phyloP scores from a whole-genome alignment of 2,329 filamentous ascomycete species.

The Trichophyton simii region DNA sequence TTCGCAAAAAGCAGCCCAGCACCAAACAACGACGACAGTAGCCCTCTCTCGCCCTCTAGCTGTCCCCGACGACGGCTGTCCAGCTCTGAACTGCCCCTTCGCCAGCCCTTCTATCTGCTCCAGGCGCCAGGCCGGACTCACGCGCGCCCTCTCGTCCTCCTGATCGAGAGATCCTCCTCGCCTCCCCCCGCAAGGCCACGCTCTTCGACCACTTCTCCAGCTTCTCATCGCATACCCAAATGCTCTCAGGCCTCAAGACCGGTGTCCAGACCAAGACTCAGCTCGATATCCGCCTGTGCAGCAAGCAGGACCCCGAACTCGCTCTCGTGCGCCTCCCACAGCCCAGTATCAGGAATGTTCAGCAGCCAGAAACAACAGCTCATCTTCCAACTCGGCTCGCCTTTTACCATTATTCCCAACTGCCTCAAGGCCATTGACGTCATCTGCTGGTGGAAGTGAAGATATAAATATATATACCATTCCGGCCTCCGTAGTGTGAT shows the following conservation, averaged over 20 bases:
- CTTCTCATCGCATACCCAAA: neutral
- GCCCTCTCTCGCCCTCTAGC: neutral
- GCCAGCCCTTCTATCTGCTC: neutral
- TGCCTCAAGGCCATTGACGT: neutral
- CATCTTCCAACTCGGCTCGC: neutral
- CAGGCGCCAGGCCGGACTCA: neutral
- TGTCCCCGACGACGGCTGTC: neutral
- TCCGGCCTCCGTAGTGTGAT: neutral
- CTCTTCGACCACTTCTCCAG: neutral
- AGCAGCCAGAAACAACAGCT: neutral
- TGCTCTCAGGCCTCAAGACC: neutral
- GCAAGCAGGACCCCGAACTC: neutral
- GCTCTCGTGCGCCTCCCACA: neutral
- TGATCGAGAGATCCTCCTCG: neutral
- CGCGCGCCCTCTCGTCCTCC: neutral
- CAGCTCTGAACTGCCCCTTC: neutral
- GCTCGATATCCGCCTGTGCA: neutral
- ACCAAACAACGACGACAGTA: neutral
- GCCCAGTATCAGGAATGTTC: neutral
- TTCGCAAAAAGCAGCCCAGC: neutral
- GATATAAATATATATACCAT: neutral
- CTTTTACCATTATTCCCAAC: neutral
- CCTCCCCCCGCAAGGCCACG: no score
- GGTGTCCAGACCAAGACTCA: neutral
- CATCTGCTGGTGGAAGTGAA: neutral